Evolutionary conservation across 805 yeast species (phyloP).

Genomic region (Geotrichum ghanense): DNA sequence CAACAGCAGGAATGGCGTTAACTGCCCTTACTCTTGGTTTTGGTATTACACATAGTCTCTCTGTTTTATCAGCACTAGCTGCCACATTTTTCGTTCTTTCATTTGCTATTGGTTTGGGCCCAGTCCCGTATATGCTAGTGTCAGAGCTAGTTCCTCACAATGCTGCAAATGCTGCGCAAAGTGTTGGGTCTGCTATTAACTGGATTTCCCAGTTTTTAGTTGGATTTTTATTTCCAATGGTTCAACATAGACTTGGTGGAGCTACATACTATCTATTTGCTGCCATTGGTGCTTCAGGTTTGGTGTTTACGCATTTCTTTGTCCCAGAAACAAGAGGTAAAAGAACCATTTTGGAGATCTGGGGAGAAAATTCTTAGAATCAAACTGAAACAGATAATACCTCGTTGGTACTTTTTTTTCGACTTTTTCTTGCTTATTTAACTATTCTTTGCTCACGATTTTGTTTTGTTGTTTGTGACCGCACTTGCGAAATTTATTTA

Average conservation of each 20-base stretch:
- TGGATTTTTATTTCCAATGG: slow-evolving; percentile 73
- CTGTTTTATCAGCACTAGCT: slow-evolving; percentile 30
- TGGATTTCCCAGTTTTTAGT: slow-evolving; percentile 82
- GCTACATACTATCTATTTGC: slow-evolving; percentile 60
- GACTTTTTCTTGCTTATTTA: too few species aligned
- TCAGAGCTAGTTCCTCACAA: slow-evolving; percentile 78
- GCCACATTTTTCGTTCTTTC: slow-evolving; percentile 67
- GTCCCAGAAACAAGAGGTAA: slow-evolving; percentile 76
- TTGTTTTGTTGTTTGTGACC: too few species aligned
- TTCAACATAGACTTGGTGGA: slow-evolving; percentile 59
- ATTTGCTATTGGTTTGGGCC: slow-evolving; percentile 89
- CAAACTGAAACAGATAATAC: too few species aligned
- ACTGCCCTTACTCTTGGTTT: slow-evolving; percentile 5
- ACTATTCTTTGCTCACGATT: too few species aligned
- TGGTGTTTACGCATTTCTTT: slow-evolving; percentile 32
- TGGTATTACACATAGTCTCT: too few species aligned
- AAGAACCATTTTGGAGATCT: slow-evolving; percentile 29
- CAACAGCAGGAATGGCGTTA: slow-evolving; percentile 55
- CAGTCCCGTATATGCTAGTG: slow-evolving; percentile 82
- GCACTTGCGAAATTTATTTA: too few species aligned
- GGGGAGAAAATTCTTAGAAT: slow-evolving; percentile 34
- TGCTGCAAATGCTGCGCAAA: slow-evolving; percentile 79
- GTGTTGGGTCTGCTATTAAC: slow-evolving; percentile 82
- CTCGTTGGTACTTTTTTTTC: too few species aligned
- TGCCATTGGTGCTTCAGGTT: slow-evolving; percentile 14